Conservation (phyloP, 768 basidiomycete genomes). For the Lentinula raphanica region DNA sequence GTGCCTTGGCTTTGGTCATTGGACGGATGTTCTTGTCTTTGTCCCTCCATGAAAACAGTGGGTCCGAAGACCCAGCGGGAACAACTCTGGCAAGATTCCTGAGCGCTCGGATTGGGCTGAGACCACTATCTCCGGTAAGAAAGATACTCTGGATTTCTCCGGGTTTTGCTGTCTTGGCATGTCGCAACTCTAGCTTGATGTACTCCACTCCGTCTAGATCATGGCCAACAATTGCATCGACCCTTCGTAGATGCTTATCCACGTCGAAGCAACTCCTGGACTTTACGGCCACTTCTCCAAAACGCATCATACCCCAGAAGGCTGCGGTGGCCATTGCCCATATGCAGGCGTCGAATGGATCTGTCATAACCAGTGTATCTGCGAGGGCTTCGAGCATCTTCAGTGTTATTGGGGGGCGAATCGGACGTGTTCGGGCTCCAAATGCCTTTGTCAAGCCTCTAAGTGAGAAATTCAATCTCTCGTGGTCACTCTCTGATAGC, state of each 20-base stretch:
- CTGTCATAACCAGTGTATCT: slow-evolving; percentile 13
- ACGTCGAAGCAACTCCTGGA: slow-evolving; percentile 16
- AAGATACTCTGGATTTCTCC: no score
- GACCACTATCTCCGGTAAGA: no score
- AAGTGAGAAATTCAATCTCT: slow-evolving; percentile 22
- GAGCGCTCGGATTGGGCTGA: slow-evolving; percentile 27
- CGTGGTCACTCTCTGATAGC: not conserved
- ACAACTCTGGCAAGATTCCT: slow-evolving; percentile 20
- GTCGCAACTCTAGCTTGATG: no score
- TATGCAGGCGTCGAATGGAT: slow-evolving; percentile 34
- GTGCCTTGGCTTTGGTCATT: slow-evolving; percentile 12
- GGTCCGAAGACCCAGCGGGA: no score
- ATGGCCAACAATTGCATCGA: slow-evolving; percentile 12
- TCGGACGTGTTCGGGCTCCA: slow-evolving; percentile 9
- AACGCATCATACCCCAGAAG: slow-evolving; percentile 44
- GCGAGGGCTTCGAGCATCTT: slow-evolving; percentile 18
- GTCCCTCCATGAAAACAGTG: no score
- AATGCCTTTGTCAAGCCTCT: slow-evolving; percentile 23
- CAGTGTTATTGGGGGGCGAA: slow-evolving; percentile 28
- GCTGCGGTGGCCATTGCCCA: slow-evolving; percentile 32
- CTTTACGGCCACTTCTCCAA: slow-evolving; percentile 23
- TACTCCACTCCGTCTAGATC: slow-evolving; percentile 22
- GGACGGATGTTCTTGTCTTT: no score
- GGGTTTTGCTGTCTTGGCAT: no score
- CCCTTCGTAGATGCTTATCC: slow-evolving; percentile 19